These are phyloP conservation scores for Colletotrichum costaricense DNA, from an alignment of 2,329 filamentous ascomycete species.

Conservation along the genomic window DNA sequence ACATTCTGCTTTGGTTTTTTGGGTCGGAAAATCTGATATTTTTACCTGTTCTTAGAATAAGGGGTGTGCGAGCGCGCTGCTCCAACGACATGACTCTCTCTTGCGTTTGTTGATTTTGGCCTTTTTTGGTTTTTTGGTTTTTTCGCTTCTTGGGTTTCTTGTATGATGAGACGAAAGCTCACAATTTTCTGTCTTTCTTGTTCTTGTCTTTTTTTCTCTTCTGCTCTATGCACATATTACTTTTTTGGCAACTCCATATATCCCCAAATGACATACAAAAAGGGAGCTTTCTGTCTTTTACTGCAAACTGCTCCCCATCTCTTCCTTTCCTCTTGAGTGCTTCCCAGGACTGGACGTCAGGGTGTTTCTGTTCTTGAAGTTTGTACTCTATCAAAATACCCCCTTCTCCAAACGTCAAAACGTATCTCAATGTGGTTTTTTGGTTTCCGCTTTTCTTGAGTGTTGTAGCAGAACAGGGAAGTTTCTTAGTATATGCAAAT, in stretches of 20 bases:
- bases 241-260: not conserved
- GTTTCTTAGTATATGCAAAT: no score
- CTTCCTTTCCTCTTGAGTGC: not conserved
- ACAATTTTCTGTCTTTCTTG: not conserved
- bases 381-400: not conserved
- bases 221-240: constrained; percentile 17
- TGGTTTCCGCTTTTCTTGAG: not conserved
- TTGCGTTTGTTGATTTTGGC: not conserved
- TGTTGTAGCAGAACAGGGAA: no score
- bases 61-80: constrained; percentile 33
- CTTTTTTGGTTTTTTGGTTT: not conserved
- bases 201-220: not conserved
- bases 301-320: not conserved
- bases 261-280: not conserved
- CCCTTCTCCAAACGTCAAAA: not conserved
- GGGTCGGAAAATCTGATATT: constrained; percentile 13
- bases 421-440: not conserved
- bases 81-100: constrained; percentile 25
- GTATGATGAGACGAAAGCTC: not conserved
- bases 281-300: not conserved
- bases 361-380: not conserved
- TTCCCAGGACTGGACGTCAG: not conserved
- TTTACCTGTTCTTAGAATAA: not conserved
- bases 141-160: not conserved
- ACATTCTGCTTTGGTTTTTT: not conserved